Percentiles rank a stretch among this genome's conserved stretches.
These are phyloP conservation scores for Clavispora asparagi DNA, from an alignment of 805 yeast genomes.

Conservation along the genomic window DNA sequence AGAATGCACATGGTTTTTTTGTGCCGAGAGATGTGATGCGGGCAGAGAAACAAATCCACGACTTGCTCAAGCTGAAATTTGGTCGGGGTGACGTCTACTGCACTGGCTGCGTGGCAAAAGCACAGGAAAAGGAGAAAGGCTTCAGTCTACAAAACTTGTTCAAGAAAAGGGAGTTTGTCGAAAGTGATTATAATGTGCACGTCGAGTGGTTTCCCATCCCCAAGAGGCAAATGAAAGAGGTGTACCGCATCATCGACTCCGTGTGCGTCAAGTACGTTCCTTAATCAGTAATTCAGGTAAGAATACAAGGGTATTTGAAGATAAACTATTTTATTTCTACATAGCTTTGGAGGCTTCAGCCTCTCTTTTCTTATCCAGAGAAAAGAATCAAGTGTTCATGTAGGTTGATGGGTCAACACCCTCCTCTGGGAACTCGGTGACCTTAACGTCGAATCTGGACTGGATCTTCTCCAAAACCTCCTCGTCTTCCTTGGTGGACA, in stretches of 20 bases:
- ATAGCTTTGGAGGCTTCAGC: background rate
- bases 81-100: slow-evolving; percentile 49
- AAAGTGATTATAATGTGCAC: slow-evolving; percentile 32
- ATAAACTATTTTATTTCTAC: background rate
- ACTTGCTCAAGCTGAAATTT: slow-evolving; percentile 27
- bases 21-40: slow-evolving; percentile 22
- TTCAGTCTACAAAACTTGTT: slow-evolving; percentile 3
- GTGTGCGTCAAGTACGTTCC: slow-evolving; percentile 4
- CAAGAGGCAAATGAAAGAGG: slow-evolving; percentile 17
- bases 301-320: background rate
- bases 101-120: slow-evolving; percentile 33
- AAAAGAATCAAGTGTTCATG: slow-evolving; percentile 71
- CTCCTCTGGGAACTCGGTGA: slow-evolving; percentile 93
- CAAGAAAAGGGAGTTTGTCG: slow-evolving; percentile 4
- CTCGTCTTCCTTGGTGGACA: slow-evolving; percentile 80
- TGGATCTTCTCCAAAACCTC: slow-evolving; percentile 88
- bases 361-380: slow-evolving; percentile 1
- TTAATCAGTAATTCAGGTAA: background rate
- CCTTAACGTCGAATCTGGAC: slow-evolving; percentile 94
- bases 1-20: slow-evolving; percentile 30
- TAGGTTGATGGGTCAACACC: slow-evolving; percentile 97
- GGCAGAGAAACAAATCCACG: slow-evolving; percentile 42
- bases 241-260: slow-evolving; percentile 11
- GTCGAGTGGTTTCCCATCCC: slow-evolving; percentile 57
- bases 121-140: background rate